Base-by-base conservation (phyloP, 345 rosid species). In the Capsella bursapastoris region DNA sequence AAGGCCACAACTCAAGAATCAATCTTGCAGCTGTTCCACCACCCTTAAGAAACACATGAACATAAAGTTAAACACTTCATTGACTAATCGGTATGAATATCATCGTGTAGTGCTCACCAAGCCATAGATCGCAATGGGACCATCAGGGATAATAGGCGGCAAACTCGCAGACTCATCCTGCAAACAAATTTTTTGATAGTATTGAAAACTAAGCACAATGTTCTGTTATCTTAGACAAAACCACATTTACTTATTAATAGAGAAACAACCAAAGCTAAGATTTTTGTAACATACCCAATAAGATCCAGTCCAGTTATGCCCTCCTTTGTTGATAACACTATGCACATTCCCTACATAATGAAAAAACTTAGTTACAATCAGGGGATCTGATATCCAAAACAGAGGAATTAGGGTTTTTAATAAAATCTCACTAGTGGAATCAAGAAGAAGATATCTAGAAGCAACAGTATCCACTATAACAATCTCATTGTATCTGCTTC, bases 1-100 rank as follows among this genome's bases (percentile, higher is more conserved):
- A 84, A 77, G 98, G 97, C 94, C 92, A 90, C 34, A 81, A 63
- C 28, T 85, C 80, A 77, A 91, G 98, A 84, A 91, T 87, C 83
- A 90, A 66, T 73, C 85, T 90, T 31, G 96, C 98, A 65, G 92
- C 91, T 14, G 98, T 93, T 74, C 98, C 98, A 70, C 92, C 97
- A 35, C 92, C 98, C 93, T 86, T 45, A 58, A 16, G 53, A 78
- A 38, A 27, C 59, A 75, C 67, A 72, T 25, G 52, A 34, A 72
- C 49, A 43, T n/a, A 44, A 60, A 57, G n/a, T 29, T 27, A 41
- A 6, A 51, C 43, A 38, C 14, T 41, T 72, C 47, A 43, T 43
- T 13, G 47, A 43, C 47, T 4, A 4, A 2, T 8, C 2, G n/a
- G 11, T 38, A 70, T 70, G 60, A 14, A 5, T 44, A 16, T 57